A percentile compares a stretch with the other conserved stretches of the same genome.
Conservation (phyloP, 176 grass and related monocot species). For the Zizania latifolia region DNA sequence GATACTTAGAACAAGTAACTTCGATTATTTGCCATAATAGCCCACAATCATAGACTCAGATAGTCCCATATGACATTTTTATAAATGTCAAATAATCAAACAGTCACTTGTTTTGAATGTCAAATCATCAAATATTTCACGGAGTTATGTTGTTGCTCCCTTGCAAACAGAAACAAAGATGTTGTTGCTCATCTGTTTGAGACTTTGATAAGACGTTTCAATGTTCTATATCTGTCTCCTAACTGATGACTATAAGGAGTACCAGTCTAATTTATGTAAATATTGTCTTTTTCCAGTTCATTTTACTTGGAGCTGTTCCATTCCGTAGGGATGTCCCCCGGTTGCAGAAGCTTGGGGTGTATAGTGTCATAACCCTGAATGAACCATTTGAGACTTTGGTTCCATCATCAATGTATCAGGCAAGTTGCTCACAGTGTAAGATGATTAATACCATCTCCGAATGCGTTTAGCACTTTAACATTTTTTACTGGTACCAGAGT, state of each 20-base stretch:
- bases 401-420: slow-evolving; percentile 64
- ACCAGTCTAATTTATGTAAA: slow-evolving; percentile 13
- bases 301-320: slow-evolving; percentile 91
- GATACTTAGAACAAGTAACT: too few relatives aligned
- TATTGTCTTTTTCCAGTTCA: slow-evolving; percentile 38
- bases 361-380: slow-evolving; percentile 75
- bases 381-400: slow-evolving; percentile 92
- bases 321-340: slow-evolving; percentile 67
- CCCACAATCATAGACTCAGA: too few relatives aligned
- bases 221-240: neutral
- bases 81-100: too few relatives aligned
- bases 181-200: neutral
- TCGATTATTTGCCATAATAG: too few relatives aligned
- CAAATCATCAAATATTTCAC: too few relatives aligned
- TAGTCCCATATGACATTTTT: too few relatives aligned
- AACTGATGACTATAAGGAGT: neutral
- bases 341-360: slow-evolving; percentile 65
- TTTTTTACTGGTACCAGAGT: neutral
- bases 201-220: neutral
- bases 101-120: too few relatives aligned
- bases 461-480: neutral
- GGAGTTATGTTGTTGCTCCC: too few relatives aligned
- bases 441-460: neutral
- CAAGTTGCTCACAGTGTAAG: slow-evolving; percentile 20
- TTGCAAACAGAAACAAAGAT: neutral